phyloP scores from a whole-genome alignment of 106 monocot species.

The Dendrobium nobile region DNA sequence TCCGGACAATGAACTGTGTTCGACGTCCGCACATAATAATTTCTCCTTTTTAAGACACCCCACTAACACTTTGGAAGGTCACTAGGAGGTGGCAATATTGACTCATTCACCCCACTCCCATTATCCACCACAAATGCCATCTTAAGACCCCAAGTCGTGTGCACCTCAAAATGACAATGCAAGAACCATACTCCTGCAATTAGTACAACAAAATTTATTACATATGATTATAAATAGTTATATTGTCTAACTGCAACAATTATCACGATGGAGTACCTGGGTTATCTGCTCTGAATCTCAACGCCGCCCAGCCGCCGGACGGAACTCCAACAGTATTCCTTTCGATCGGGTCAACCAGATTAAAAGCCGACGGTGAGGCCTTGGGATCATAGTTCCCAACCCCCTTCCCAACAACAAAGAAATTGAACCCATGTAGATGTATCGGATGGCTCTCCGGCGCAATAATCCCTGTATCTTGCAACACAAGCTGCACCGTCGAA shows the following conservation, averaged over 20 bases:
- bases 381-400: slow-evolving; percentile 45
- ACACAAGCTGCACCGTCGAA: slow-evolving; percentile 54
- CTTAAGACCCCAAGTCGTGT: slow-evolving; percentile 39
- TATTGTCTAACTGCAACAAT: too few relatives aligned
- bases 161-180: slow-evolving; percentile 39
- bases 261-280: slow-evolving; percentile 32
- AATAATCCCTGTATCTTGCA: slow-evolving; percentile 60
- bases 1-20: too few relatives aligned
- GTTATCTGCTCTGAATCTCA: slow-evolving; percentile 65
- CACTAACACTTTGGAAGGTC: slow-evolving; percentile 30
- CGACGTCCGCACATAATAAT: too few relatives aligned
- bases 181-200: slow-evolving; percentile 20
- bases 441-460: slow-evolving; percentile 64
- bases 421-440: slow-evolving; percentile 74
- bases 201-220: too few relatives aligned
- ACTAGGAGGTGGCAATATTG: slow-evolving; percentile 22
- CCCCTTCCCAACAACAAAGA: slow-evolving; percentile 66
- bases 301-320: slow-evolving; percentile 53
- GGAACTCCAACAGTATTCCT: slow-evolving; percentile 67
- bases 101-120: slow-evolving; percentile 21
- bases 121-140: slow-evolving; percentile 43
- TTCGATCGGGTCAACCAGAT: slow-evolving; percentile 60
- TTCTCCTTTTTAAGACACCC: too few relatives aligned
- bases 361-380: slow-evolving; percentile 33
- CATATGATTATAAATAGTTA: too few relatives aligned